phyloP scores from a whole-genome alignment of 345 rosid genomes.

The Linum trigynum region DNA sequence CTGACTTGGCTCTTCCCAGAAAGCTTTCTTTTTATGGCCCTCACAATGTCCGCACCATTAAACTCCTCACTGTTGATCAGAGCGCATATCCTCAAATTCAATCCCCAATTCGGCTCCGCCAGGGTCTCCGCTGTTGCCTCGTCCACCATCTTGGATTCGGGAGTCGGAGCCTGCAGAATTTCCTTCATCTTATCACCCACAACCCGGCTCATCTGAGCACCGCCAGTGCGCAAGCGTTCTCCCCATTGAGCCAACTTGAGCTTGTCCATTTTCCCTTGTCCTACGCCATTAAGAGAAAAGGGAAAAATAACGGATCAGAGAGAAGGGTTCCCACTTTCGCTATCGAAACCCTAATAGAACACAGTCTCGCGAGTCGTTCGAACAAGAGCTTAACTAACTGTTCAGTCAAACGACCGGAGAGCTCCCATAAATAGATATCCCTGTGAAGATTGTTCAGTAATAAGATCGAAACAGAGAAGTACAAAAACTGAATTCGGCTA shows the following conservation, averaged over 20 bases:
- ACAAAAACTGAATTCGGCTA: conserved; percentile 13
- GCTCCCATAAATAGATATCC: too few species aligned
- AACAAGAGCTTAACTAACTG: too few species aligned
- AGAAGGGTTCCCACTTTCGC: too few species aligned
- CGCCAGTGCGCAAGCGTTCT: conserved; percentile 61
- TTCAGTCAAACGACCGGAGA: too few species aligned
- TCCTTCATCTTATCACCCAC: conserved; percentile 79
- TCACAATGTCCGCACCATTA: conserved; percentile 53
- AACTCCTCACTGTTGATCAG: conserved; percentile 66
- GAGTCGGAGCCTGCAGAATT: conserved; percentile 65
- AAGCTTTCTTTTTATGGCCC: conserved; percentile 66
- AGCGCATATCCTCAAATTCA: conserved; percentile 81
- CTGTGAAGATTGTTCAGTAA: background rate
- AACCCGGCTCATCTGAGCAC: conserved; percentile 73
- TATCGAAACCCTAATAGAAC: too few species aligned
- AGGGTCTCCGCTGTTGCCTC: conserved; percentile 70
- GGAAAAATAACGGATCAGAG: too few species aligned
- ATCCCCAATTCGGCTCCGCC: conserved; percentile 76
- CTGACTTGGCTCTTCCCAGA: conserved; percentile 41
- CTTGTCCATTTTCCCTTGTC: conserved; percentile 44
- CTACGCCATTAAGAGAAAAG: background rate
- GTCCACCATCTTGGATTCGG: conserved; percentile 73
- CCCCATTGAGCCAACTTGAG: conserved; percentile 60
- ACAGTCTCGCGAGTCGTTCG: too few species aligned
- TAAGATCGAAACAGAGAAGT: background rate